These are phyloP conservation scores for Quercus tomentella DNA, from an alignment of 331 rosid genomes.

Conservation along the genomic window DNA sequence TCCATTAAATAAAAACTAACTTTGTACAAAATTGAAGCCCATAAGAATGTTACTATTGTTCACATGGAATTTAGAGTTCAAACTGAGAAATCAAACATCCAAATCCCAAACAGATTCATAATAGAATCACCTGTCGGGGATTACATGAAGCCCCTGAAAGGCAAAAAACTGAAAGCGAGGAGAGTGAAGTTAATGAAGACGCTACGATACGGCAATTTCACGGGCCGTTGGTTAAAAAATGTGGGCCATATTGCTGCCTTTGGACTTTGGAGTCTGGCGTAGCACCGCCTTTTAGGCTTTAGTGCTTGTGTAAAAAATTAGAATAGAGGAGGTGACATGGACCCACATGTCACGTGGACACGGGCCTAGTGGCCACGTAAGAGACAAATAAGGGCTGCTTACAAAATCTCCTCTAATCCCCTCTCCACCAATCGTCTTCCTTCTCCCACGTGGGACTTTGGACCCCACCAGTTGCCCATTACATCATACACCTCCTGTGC, in stretches of 20 bases:
- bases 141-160: too few relatives aligned
- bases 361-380: slow-evolving; percentile 46
- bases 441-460: slow-evolving; percentile 75
- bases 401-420: slow-evolving; percentile 71
- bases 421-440: slow-evolving; percentile 73
- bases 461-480: slow-evolving; percentile 30
- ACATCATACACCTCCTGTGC: not conserved
- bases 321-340: not conserved
- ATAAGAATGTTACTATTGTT: too few relatives aligned
- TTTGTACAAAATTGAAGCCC: too few relatives aligned
- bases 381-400: slow-evolving; percentile 18
- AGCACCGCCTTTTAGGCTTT: not conserved
- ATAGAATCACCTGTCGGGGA: too few relatives aligned
- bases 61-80: too few relatives aligned
- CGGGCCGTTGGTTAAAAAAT: not conserved
- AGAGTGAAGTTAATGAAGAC: not conserved
- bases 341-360: slow-evolving; percentile 61
- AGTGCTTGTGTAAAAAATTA: not conserved
- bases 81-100: too few relatives aligned
- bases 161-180: too few relatives aligned
- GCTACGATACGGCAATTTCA: not conserved
- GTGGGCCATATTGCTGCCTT: not conserved
- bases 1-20: too few relatives aligned
- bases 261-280: not conserved
- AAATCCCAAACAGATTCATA: too few relatives aligned